Conservation (phyloP, 108 stramenopile species). For the Discostella stelligeroides region DNA sequence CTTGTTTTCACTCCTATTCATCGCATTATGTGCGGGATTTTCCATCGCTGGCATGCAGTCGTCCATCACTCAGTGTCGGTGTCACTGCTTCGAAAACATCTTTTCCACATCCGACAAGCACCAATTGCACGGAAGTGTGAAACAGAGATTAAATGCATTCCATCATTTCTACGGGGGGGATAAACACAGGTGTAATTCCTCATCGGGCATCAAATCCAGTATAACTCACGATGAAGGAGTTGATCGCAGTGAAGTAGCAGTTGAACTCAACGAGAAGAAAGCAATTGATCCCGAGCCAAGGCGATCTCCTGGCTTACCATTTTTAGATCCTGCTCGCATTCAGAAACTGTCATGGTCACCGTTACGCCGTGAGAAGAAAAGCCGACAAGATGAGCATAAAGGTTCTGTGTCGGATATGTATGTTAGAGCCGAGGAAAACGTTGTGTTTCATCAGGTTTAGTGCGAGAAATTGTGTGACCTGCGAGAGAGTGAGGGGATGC, state of each 20-base stretch:
- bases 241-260: too few species aligned
- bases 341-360: neutral
- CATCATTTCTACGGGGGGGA: neutral
- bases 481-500: neutral
- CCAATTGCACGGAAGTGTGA: slow-evolving; percentile 5
- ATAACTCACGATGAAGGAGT: too few species aligned
- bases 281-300: neutral
- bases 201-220: neutral
- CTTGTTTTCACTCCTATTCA: too few species aligned
- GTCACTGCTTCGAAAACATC: too few species aligned
- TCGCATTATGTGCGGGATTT: too few species aligned
- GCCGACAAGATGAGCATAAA: neutral
- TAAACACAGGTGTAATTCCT: neutral
- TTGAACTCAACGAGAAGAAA: too few species aligned
- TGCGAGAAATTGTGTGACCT: neutral
- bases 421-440: neutral
- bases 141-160: neutral
- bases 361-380: neutral
- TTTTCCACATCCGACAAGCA: neutral
- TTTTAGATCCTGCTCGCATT: neutral
- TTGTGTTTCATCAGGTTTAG: neutral
- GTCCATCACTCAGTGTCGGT: too few species aligned
- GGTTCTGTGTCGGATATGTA: neutral
- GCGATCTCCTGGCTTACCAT: neutral
- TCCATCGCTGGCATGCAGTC: too few species aligned